A percentile compares a stretch with the other conserved stretches of the same genome.
These are phyloP conservation scores for Polyplosphaeria fusca DNA, from an alignment of 495 filamentous ascomycete species.

Conservation along the genomic window DNA sequence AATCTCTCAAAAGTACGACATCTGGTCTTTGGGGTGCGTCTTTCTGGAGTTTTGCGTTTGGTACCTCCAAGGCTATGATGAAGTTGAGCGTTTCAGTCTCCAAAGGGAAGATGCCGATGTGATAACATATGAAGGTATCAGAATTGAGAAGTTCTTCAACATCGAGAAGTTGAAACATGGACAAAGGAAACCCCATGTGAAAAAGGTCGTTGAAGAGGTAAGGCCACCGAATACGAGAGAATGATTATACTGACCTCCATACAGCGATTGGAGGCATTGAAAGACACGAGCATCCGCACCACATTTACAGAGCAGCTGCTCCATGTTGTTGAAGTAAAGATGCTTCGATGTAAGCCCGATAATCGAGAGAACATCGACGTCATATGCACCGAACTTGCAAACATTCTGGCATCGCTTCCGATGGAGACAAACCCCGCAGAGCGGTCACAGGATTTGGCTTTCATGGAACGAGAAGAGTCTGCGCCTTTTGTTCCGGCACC, in stretches of 20 bases:
- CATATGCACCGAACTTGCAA: not conserved
- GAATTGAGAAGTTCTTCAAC: constrained; percentile 20
- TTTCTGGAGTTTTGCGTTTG: constrained; percentile 14
- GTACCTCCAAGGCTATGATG: constrained; percentile 7
- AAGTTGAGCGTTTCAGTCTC: not conserved
- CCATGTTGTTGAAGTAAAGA: not conserved
- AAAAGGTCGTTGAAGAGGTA: not conserved
- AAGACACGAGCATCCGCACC: not conserved
- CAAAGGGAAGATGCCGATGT: not conserved
- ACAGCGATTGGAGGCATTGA: not conserved
- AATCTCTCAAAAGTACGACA: constrained; percentile 6
- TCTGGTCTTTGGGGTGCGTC: constrained; percentile 22
- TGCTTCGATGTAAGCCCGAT: not conserved
- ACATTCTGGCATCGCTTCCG: not conserved
- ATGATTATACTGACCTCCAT: not conserved
- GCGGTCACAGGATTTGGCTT: not conserved
- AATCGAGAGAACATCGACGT: not conserved
- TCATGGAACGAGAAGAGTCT: not conserved
- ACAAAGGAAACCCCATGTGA: not conserved
- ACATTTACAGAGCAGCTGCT: not conserved
- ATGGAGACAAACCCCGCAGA: not conserved
- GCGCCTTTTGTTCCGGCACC: not conserved
- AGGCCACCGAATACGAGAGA: not conserved
- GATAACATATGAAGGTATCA: not conserved
- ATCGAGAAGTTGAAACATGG: not conserved